Conservation (phyloP, 2,329 filamentous ascomycete species). For the Thelonectria olida region DNA sequence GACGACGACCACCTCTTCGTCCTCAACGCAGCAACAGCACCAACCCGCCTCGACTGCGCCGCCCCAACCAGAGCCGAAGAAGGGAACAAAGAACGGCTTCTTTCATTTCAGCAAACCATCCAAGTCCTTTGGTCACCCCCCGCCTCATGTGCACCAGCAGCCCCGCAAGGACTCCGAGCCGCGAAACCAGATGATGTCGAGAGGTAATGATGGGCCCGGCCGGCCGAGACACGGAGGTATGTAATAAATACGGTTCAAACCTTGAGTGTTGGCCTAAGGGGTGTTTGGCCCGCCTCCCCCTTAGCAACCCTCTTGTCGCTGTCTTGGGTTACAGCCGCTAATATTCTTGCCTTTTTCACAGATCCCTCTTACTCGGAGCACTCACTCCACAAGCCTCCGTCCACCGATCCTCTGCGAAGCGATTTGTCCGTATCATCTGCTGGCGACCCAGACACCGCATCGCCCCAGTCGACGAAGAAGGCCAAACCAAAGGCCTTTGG, state of each 20-base stretch:
- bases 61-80: constrained; percentile 49
- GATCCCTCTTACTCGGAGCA: constrained; percentile 42
- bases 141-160: constrained; percentile 31
- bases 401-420: constrained; percentile 58
- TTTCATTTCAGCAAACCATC: constrained; percentile 60
- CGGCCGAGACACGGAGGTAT: constrained; percentile 46
- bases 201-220: constrained; percentile 46
- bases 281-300: constrained; percentile 28
- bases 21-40: constrained; percentile 25
- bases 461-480: constrained; percentile 52
- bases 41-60: constrained; percentile 9
- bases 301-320: constrained; percentile 7
- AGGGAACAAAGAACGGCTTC: constrained; percentile 59
- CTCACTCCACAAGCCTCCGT: constrained; percentile 49
- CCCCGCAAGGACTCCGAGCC: constrained; percentile 46
- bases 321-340: constrained; percentile 26
- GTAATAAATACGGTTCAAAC: constrained; percentile 32
- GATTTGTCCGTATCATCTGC: constrained; percentile 61
- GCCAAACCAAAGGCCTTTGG: constrained; percentile 65
- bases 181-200: constrained; percentile 50
- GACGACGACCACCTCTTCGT: not conserved
- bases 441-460: constrained; percentile 55
- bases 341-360: constrained; percentile 30
- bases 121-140: constrained; percentile 51
- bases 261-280: constrained; percentile 25